phyloP scores from a whole-genome alignment of 768 basidiomycete species.

The Phallus indusiatus region DNA sequence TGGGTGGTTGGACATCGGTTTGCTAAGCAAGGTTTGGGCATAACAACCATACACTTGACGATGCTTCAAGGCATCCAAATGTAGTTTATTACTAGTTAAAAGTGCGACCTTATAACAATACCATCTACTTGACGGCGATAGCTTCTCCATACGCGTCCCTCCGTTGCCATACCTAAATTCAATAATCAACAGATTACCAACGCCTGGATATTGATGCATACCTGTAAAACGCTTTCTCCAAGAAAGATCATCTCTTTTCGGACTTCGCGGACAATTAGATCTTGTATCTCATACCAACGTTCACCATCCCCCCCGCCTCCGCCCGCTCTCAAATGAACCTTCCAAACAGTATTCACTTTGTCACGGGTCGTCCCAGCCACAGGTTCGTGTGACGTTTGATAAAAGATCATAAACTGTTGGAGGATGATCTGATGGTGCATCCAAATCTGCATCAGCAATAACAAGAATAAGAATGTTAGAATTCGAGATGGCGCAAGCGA shows the following conservation, averaged over 20 bases:
- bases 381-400: constrained; percentile 92
- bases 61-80: constrained; percentile 2
- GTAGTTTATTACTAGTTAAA: neutral
- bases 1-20: neutral
- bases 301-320: constrained; percentile 74
- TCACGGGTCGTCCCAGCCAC: constrained; percentile 92
- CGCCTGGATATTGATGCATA: constrained; percentile 17
- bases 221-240: constrained; percentile 92
- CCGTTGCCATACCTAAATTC: constrained; percentile 5
- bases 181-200: neutral
- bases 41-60: neutral
- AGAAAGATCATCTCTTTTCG: constrained; percentile 96
- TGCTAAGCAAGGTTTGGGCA: too few relatives aligned
- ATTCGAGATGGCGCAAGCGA: constrained; percentile 10
- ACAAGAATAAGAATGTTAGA: constrained; percentile 12
- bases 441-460: constrained; percentile 57
- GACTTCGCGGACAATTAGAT: constrained; percentile 94
- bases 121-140: neutral
- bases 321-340: constrained; percentile 73
- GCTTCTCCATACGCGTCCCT: neutral
- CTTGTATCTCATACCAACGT: constrained; percentile 95
- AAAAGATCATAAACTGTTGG: constrained; percentile 85
- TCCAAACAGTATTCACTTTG: constrained; percentile 88
- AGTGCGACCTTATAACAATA: neutral
- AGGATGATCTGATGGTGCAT: constrained; percentile 48